A percentile compares a stretch with the other conserved stretches of the same genome.
phyloP scores from a whole-genome alignment of 1,284 basidiomycete genomes.

The Marasmius oreades region DNA sequence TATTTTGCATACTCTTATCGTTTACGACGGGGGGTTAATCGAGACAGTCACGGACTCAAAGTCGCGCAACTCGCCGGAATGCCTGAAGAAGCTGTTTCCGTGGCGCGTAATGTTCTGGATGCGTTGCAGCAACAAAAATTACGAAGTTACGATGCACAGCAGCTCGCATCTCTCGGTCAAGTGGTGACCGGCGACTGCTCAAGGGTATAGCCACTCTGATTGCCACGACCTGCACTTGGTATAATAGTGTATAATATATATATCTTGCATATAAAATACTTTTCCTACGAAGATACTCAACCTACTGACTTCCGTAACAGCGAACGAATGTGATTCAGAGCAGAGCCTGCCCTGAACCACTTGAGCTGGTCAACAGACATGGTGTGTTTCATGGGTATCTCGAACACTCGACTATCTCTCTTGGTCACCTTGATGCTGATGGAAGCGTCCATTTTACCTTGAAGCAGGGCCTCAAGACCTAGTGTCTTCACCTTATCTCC shows the following conservation, averaged over 20 bases:
- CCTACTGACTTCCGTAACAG: conserved; percentile 29
- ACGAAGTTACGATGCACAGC: conserved; percentile 11
- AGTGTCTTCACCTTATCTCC: conserved; percentile 67
- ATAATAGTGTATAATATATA: conserved; percentile 14
- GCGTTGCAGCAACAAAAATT: conserved; percentile 21
- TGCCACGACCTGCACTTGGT: too few species aligned
- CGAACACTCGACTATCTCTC: conserved; percentile 57
- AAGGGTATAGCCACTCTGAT: conserved; percentile 9
- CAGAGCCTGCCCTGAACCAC: conserved; percentile 85
- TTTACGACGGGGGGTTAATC: conserved; percentile 81
- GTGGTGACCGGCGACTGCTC: not conserved
- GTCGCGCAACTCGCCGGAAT: conserved; percentile 88
- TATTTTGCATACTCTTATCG: conserved; percentile 84
- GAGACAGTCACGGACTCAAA: conserved; percentile 89
- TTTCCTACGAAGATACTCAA: conserved; percentile 1
- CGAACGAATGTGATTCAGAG: conserved; percentile 80
- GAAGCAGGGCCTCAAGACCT: conserved; percentile 51
- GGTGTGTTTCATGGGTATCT: conserved; percentile 79
- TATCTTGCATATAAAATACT: not conserved
- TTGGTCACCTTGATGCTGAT: conserved; percentile 74
- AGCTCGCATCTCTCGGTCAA: conserved; percentile 29
- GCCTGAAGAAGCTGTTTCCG: conserved; percentile 58
- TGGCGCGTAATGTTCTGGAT: conserved; percentile 53
- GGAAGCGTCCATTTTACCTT: conserved; percentile 44
- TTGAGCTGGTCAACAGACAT: conserved; percentile 87